Base-by-base conservation (phyloP, 768 basidiomycete genomes). In the Collybia sordida region DNA sequence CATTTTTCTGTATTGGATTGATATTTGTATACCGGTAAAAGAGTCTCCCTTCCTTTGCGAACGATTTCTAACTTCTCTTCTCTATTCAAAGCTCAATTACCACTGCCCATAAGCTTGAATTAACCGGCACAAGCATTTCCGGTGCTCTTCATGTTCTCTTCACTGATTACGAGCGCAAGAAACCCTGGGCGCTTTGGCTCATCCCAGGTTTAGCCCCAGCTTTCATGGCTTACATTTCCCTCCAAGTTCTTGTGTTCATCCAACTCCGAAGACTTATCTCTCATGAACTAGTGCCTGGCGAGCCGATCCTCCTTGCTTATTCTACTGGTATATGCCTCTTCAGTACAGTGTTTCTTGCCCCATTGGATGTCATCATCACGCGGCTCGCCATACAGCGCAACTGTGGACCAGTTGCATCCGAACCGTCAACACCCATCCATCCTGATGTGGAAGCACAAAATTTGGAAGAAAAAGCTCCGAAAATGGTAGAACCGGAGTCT, bases 101-200 rank as follows among this genome's bases (percentile, higher is more conserved):
- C 4, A 86, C 83, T 0, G 81, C 80, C 0, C 74, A 77, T 57
- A 77, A 72, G 53, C 64, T 86, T 7, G 78, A 80, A 6, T 76
- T 68, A 46, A 70, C 79, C 56, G 65, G 70, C 25, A 66, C 70
- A 2, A 59, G 69, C 35, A 66, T 70, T 3, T 58, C 73, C 18
- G 68, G 73, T 49, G 75, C 82, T 14, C 64, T 85, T 7, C 73
- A 74, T 19, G 55, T 79, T 44, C 69, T 86, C 22, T 71, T 83
- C 50, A 83, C 83, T 0, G 75, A 75, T 11, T 78, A 79, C n/a
- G 83, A 86, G 60, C 74, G 78, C 36, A 69, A 72, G n/a, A 72
- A 71, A 18, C 84, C 80, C 2, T 82, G 82, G 79, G 65, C 72
- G 21, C 59, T 85, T 43, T 79, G 77, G 54, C 57, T 77, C 27